These are phyloP conservation scores for Cryptomeria japonica DNA, from an alignment of 75 land plant species.

Conservation along the genomic window DNA sequence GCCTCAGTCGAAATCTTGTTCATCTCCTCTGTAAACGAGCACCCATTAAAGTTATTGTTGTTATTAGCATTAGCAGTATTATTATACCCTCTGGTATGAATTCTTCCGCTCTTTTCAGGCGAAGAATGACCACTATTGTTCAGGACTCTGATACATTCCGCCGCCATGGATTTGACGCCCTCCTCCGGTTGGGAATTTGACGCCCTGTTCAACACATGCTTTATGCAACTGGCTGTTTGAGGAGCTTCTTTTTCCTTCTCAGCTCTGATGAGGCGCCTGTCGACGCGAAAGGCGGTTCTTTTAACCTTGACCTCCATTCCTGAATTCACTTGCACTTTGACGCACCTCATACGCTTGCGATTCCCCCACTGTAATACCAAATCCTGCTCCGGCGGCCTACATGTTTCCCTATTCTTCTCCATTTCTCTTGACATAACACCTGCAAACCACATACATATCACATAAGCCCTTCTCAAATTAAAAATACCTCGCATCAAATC, in stretches of 20 bases:
- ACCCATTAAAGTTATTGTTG: not conserved
- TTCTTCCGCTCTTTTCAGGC: not conserved
- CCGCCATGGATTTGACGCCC: not conserved
- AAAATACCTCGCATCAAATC: not conserved
- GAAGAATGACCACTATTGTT: not conserved
- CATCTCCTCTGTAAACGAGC: conserved; percentile 3
- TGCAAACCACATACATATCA: not conserved
- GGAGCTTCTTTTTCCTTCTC: not conserved
- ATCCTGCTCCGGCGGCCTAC: conserved; percentile 6
- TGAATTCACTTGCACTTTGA: conserved; percentile 7
- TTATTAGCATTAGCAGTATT: not conserved
- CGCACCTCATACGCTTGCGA: conserved; percentile 7
- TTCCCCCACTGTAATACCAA: conserved; percentile 9
- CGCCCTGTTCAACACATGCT: not conserved
- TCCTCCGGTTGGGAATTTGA: not conserved
- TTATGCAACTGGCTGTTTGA: not conserved
- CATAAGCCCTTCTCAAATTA: not conserved
- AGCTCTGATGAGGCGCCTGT: conserved; percentile 4
- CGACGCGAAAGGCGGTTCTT: not conserved
- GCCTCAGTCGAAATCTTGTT: conserved; percentile 3
- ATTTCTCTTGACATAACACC: not conserved
- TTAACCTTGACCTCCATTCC: not conserved
- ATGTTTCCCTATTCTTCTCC: conserved; percentile 8
- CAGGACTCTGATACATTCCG: not conserved
- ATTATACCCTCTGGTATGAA: not conserved